phyloP scores from a whole-genome alignment of 2,329 filamentous ascomycete genomes.

The Scytalidium lignicola region DNA sequence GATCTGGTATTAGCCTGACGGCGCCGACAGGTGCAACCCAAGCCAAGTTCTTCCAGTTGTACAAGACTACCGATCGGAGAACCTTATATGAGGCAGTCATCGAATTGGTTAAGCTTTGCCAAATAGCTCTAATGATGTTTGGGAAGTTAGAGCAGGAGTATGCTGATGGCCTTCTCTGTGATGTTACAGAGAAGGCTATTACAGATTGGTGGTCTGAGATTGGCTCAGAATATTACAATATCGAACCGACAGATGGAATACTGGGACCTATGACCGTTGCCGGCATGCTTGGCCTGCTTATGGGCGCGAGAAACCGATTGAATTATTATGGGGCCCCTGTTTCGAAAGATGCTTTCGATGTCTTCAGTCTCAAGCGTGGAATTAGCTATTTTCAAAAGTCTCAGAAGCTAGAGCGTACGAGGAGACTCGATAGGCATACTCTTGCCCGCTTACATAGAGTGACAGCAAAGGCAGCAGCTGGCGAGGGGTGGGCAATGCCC shows the following conservation, averaged over 20 bases:
- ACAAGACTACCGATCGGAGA: slow-evolving; percentile 79
- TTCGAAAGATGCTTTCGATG: slow-evolving; percentile 86
- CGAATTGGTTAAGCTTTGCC: slow-evolving; percentile 87
- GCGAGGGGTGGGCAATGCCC: slow-evolving; percentile 88
- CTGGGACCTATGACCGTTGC: slow-evolving; percentile 88
- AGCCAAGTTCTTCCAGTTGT: slow-evolving; percentile 88
- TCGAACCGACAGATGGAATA: slow-evolving; percentile 88
- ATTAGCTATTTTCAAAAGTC: slow-evolving; percentile 88
- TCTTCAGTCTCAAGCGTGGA: slow-evolving; percentile 74
- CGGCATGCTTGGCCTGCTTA: slow-evolving; percentile 77
- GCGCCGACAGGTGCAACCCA: slow-evolving; percentile 75
- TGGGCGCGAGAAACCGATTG: slow-evolving; percentile 85
- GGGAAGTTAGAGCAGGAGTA: slow-evolving; percentile 83
- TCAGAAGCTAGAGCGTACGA: slow-evolving; percentile 71
- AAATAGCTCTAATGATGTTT: slow-evolving; percentile 83
- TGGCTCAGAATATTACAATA: slow-evolving; percentile 84
- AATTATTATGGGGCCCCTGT: slow-evolving; percentile 81
- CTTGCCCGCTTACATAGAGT: slow-evolving; percentile 72
- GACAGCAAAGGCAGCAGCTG: slow-evolving; percentile 86
- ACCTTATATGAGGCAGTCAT: slow-evolving; percentile 73
- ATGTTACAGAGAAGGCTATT: slow-evolving; percentile 84
- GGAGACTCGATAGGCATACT: slow-evolving; percentile 78
- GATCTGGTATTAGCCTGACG: slow-evolving; percentile 76
- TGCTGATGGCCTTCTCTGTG: slow-evolving; percentile 86
- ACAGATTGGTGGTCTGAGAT: slow-evolving; percentile 96